Evolutionary conservation across 2,329 filamentous ascomycete genomes (phyloP), one percentile per base, ranked within the genome.

Genomic region (Ceratocystis alfenasii): DNA sequence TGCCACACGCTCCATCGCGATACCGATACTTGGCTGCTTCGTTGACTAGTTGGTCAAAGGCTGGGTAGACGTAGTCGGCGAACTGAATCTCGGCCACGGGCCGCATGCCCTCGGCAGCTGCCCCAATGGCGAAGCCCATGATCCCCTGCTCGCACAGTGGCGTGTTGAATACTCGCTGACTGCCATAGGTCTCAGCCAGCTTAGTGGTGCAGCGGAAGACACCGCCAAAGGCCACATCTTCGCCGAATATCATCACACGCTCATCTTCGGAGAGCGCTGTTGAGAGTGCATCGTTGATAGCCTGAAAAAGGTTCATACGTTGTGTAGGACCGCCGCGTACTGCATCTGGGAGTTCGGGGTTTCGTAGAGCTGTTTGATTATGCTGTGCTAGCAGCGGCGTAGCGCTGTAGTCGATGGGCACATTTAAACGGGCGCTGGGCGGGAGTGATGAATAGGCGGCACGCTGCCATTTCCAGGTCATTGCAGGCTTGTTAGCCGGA

Each of bases 181-280:
- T 82, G 7, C 94, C 94, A 74, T 94, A 95, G 66, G 90, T 90
- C 69, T 91, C 88, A 41, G 90, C 86, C 17, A 99, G 81, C 71
- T 92, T 90, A 85, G 94, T 93, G 41, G 90, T 93, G 76, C 91
- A 96, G 66, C 94, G 84, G 73, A 99, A 99, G 17, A 99, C 94
- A 65, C 94, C 94, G 53, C 94, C 94, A 69, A 99, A 99, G 15
- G 94, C 90, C 6, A 99, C 91, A 73, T 99, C 94, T 76, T 99
- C 94, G 53, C 94, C 94, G 72, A 99, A 99, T 8, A 99, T 81
- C 66, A 97, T 78, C 25, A 96, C 90, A 20, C 87, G 86, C 69
- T 95, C 90, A 71, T 96, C 92, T 45, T 87, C 84, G 17, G 87
- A 84, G 33, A 99, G 81, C 28, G 93, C 90, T 67, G 87, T 89